phyloP scores from a whole-genome alignment of 139 green algal species.

The Coelastrella sp. region DNA sequence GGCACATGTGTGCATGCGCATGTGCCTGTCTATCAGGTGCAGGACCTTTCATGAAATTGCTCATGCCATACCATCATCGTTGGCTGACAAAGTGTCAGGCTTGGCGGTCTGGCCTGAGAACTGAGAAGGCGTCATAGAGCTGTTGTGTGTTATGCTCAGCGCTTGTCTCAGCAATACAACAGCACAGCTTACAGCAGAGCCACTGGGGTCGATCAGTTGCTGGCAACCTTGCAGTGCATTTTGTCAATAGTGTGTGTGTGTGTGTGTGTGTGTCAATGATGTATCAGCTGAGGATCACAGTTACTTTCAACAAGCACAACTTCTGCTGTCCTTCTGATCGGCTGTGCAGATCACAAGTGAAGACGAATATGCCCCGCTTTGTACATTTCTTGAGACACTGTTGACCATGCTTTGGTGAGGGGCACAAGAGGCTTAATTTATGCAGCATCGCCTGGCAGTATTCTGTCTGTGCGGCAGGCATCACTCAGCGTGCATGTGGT shows the following conservation, averaged over 20 bases:
- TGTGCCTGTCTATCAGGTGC: slow-evolving; percentile 87
- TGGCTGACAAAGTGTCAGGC: neutral
- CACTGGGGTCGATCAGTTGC: neutral
- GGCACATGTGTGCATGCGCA: slow-evolving; percentile 80
- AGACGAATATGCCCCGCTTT: slow-evolving; percentile 79
- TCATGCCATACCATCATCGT: neutral
- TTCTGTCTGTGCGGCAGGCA: too few species aligned
- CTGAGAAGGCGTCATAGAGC: neutral
- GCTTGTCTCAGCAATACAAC: neutral
- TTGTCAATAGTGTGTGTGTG: neutral
- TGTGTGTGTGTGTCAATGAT: neutral
- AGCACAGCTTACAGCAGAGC: neutral
- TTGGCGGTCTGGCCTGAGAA: neutral
- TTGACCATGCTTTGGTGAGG: slow-evolving; percentile 84
- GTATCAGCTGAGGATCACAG: neutral
- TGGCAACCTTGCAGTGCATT: neutral
- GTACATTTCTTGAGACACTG: slow-evolving; percentile 92
- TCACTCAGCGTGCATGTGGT: too few species aligned
- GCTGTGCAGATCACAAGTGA: slow-evolving; percentile 78
- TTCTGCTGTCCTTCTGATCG: neutral
- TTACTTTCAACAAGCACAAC: neutral
- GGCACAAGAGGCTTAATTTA: neutral
- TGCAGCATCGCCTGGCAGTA: neutral
- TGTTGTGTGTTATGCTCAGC: neutral
- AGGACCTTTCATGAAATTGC: neutral